A percentile compares a stretch with the other conserved stretches of the same genome.
Conservation (phyloP, 2,329 filamentous ascomycete species). For the Cryphonectria radicalis region DNA sequence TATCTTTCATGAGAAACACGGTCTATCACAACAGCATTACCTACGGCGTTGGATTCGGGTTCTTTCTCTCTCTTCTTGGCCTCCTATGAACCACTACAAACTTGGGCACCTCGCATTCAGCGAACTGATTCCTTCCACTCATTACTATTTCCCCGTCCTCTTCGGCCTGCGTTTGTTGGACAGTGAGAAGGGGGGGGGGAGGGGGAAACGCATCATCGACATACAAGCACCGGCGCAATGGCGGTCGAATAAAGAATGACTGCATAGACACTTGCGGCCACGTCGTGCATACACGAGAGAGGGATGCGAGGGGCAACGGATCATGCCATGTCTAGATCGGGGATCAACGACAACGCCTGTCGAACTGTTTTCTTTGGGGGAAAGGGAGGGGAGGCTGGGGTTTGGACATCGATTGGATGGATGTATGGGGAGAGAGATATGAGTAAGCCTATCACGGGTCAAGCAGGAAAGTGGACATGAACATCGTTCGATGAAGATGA, state of each 20-base stretch:
- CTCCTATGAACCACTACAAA: not conserved
- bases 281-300: slow-evolving; percentile 1
- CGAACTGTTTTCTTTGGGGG: not conserved
- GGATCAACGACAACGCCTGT: not conserved
- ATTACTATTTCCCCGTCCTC: not conserved
- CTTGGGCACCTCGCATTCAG: not conserved
- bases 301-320: not conserved
- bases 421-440: not conserved
- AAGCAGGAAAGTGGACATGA: slow-evolving; percentile 3
- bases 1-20: not conserved
- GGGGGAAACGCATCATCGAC: not conserved
- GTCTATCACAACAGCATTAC: slow-evolving; percentile 1
- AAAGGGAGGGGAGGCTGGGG: not conserved
- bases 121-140: not conserved
- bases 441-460: slow-evolving; percentile 6
- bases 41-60: not conserved
- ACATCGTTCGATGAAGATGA: not conserved
- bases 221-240: not conserved
- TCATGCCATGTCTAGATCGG: not conserved
- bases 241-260: not conserved
- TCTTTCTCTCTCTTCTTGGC: not conserved
- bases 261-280: not conserved
- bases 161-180: not conserved
- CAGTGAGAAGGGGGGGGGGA: too few relatives aligned
- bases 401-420: not conserved